Percentiles rank a stretch among this genome's conserved stretches.
Conservation (phyloP, 192 early-diverging fungal species). For the Phycomyces nitens region DNA sequence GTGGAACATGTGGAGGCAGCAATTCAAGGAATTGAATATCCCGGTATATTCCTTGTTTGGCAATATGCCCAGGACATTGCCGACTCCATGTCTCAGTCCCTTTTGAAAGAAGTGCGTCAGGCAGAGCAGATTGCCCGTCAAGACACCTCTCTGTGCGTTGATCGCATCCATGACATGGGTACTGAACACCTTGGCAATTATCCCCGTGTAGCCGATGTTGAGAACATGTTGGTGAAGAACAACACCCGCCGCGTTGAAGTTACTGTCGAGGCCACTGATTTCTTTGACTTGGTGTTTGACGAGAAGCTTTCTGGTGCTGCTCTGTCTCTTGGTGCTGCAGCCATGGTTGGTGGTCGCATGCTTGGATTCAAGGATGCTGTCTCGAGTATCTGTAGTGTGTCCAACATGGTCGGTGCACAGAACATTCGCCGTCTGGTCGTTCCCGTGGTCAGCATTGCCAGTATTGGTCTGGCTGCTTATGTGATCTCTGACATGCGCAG, state of each 20-base stretch:
- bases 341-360: constrained; percentile 36
- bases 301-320: constrained; percentile 27
- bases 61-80: constrained; percentile 81
- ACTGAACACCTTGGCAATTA: constrained; percentile 35
- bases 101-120: constrained; percentile 60
- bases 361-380: constrained; percentile 33
- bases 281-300: constrained; percentile 37
- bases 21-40: constrained; percentile 70
- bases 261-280: constrained; percentile 33
- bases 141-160: constrained; percentile 35
- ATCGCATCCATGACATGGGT: constrained; percentile 38
- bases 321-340: constrained; percentile 26
- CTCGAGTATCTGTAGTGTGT: constrained; percentile 38
- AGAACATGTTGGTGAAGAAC: constrained; percentile 18
- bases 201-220: constrained; percentile 19
- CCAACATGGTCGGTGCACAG: constrained; percentile 58
- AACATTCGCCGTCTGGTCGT: constrained; percentile 59
- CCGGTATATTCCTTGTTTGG: constrained; percentile 81
- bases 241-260: constrained; percentile 22
- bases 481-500: constrained; percentile 67
- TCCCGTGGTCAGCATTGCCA: constrained; percentile 55
- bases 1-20: constrained; percentile 66
- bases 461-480: constrained; percentile 60
- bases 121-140: constrained; percentile 55
- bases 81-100: constrained; percentile 59